These are phyloP conservation scores for Neurospora africana DNA, from an alignment of 495 filamentous ascomycete species.

Conservation along the genomic window DNA sequence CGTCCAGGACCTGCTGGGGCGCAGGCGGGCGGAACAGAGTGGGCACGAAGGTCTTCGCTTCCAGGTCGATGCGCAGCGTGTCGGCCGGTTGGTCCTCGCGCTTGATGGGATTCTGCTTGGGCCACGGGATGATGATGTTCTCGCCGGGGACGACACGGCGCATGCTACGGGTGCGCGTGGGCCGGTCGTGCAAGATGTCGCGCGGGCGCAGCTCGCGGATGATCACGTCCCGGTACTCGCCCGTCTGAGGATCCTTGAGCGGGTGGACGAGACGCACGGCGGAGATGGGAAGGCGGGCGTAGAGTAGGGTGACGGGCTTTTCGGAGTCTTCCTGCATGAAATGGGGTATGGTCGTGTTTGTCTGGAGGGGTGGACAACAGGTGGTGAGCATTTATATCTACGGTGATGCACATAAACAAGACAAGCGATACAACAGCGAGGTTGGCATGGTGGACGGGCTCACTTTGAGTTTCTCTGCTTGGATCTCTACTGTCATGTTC, in stretches of 20 bases:
- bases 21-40: constrained; percentile 68
- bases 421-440: neutral
- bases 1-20: constrained; percentile 68
- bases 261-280: constrained; percentile 72
- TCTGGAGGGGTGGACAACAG: constrained; percentile 24
- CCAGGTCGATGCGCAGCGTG: constrained; percentile 66
- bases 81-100: constrained; percentile 49
- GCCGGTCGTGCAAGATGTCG: constrained; percentile 33
- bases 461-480: constrained; percentile 56
- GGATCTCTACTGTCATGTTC: constrained; percentile 46
- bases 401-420: neutral
- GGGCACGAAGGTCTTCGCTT: constrained; percentile 63
- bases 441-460: constrained; percentile 11
- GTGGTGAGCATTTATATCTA: neutral
- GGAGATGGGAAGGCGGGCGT: constrained; percentile 50
- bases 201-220: constrained; percentile 52
- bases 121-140: constrained; percentile 66
- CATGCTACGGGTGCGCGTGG: constrained; percentile 33
- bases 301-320: constrained; percentile 32
- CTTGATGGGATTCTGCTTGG: constrained; percentile 36
- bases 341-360: constrained; percentile 46
- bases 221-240: constrained; percentile 57
- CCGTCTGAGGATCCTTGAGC: constrained; percentile 52
- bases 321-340: constrained; percentile 35
- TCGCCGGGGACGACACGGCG: constrained; percentile 47